These are phyloP conservation scores for Jackrogersella minutella DNA, from an alignment of 495 filamentous ascomycete genomes.

Conservation along the genomic window DNA sequence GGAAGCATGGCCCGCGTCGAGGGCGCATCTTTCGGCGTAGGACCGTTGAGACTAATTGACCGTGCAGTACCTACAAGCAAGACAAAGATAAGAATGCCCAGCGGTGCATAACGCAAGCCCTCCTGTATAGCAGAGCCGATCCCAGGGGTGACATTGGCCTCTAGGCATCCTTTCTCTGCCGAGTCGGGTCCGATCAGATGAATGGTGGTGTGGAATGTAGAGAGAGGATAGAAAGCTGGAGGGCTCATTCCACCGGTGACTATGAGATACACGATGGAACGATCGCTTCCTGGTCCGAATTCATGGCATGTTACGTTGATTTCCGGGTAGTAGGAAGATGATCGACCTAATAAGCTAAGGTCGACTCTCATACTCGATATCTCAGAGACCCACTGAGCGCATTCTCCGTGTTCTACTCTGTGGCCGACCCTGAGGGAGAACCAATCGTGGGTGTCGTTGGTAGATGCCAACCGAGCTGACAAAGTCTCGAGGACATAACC, in stretches of 20 bases:
- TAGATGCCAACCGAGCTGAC: neutral
- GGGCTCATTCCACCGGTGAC: neutral
- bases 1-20: conserved; percentile 13
- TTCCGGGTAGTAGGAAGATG: neutral
- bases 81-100: conserved; percentile 19
- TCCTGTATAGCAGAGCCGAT: neutral
- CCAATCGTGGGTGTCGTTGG: conserved; percentile 15
- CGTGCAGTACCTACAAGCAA: conserved; percentile 1
- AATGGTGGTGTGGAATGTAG: conserved; percentile 5
- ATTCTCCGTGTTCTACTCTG: neutral
- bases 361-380: neutral
- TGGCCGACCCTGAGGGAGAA: conserved; percentile 3
- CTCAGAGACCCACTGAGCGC: neutral
- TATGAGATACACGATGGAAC: neutral
- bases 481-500: neutral
- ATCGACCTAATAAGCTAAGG: neutral
- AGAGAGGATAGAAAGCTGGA: neutral
- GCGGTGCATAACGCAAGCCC: conserved; percentile 6
- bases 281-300: neutral
- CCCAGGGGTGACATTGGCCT: conserved; percentile 17
- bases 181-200: neutral
- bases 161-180: neutral
- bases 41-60: neutral
- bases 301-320: neutral
- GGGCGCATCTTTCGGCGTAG: neutral